A percentile compares a stretch with the other conserved stretches of the same genome.
Conservation (phyloP, 192 early-diverging fungal species). For the Jimgerdemannia lactiflua region DNA sequence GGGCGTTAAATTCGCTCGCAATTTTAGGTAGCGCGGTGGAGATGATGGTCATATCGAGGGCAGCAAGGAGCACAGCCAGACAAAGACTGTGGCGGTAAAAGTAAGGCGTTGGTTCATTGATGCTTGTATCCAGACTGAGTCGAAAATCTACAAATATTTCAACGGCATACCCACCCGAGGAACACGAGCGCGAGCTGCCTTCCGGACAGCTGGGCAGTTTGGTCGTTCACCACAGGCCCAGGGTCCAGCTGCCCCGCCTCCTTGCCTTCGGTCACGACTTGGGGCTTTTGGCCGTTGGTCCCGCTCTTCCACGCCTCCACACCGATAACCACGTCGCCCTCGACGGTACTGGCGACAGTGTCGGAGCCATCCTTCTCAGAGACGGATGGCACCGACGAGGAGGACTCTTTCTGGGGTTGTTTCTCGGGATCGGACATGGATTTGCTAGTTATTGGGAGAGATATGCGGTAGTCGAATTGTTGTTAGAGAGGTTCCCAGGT, state of each 20-base stretch:
- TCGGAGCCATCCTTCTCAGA: background rate
- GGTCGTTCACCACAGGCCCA: background rate
- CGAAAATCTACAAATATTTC: background rate
- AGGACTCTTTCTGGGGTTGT: background rate
- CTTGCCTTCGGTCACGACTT: background rate
- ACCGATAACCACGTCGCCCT: background rate
- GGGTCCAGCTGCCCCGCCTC: background rate
- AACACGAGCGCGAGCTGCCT: background rate
- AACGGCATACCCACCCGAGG: background rate
- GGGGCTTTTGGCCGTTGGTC: background rate
- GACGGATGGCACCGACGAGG: background rate
- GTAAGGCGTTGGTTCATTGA: background rate
- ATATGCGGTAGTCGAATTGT: too few species aligned
- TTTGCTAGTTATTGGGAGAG: too few species aligned
- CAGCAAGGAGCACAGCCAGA: slow-evolving; percentile 59
- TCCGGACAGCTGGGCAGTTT: background rate
- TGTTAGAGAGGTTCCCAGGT: too few species aligned
- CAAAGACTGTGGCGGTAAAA: slow-evolving; percentile 16
- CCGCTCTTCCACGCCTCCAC: background rate
- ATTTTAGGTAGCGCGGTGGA: slow-evolving; percentile 64
- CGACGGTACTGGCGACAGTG: background rate
- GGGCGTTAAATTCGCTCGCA: slow-evolving; percentile 55
- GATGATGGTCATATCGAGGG: slow-evolving; percentile 78
- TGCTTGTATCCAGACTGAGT: background rate
- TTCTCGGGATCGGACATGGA: background rate